phyloP scores from a whole-genome alignment of 306 rosid species.

The Inga oerstediana region DNA sequence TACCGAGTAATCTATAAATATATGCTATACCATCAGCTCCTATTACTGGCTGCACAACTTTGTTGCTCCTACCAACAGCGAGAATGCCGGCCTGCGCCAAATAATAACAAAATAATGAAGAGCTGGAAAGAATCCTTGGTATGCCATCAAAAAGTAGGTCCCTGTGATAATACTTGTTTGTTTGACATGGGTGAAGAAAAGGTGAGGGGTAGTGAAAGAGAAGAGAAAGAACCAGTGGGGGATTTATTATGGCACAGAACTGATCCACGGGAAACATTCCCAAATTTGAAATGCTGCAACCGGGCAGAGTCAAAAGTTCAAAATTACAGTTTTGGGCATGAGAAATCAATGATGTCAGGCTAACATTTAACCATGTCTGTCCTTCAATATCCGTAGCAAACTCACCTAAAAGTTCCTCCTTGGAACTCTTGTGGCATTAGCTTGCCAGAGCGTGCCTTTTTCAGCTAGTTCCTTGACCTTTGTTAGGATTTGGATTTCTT shows the following conservation, averaged over 20 bases:
- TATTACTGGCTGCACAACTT: conserved; percentile 75
- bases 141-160: background rate
- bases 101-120: conserved; percentile 17
- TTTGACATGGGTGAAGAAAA: background rate
- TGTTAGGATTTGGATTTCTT: no score
- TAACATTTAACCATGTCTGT: background rate
- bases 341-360: conserved; percentile 2
- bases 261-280: conserved; percentile 98
- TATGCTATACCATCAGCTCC: conserved; percentile 75
- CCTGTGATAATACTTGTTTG: background rate
- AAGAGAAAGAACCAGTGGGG: conserved; percentile 80
- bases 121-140: background rate
- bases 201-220: conserved; percentile 27
- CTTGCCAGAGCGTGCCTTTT: conserved; percentile 85
- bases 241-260: conserved; percentile 96
- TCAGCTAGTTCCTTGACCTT: conserved; percentile 92
- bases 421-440: conserved; percentile 90
- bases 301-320: conserved; percentile 29
- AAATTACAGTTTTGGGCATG: conserved; percentile 29
- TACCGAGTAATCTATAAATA: conserved; percentile 18
- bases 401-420: conserved; percentile 97
- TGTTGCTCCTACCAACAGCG: conserved; percentile 96
- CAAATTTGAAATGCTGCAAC: conserved; percentile 95
- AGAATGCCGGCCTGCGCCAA: conserved; percentile 88
- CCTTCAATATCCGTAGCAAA: conserved; percentile 29